Percentiles rank a stretch among this genome's conserved stretches.
Evolutionary conservation across 1,284 basidiomycete genomes (phyloP).

Genomic region (Coniferiporia weirii): DNA sequence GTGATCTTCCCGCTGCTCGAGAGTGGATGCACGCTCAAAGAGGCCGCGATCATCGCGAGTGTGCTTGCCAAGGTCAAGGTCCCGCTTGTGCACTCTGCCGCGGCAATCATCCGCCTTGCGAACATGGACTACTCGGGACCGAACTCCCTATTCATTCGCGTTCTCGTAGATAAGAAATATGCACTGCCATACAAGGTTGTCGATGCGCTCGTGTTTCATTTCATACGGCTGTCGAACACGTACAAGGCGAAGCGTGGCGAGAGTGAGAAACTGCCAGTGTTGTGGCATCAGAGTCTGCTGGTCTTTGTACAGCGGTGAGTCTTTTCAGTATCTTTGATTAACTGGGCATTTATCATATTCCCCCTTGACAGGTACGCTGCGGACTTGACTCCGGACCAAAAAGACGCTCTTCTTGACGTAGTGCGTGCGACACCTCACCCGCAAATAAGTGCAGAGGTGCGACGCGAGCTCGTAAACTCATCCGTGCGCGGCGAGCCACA

Average conservation of each 20-base stretch:
- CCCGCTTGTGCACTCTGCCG: constrained; percentile 94
- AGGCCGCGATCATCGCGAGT: constrained; percentile 92
- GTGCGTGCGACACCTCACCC: constrained; percentile 83
- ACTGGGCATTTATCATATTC: not conserved
- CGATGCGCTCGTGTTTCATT: constrained; percentile 97
- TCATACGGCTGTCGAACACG: constrained; percentile 90
- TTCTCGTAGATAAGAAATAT: constrained; percentile 97
- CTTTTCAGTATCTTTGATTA: constrained; percentile 5
- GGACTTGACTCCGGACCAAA: constrained; percentile 97
- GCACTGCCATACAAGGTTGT: constrained; percentile 98
- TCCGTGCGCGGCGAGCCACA: constrained; percentile 67
- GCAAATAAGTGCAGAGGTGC: constrained; percentile 86
- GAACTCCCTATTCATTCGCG: constrained; percentile 95
- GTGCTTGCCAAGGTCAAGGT: constrained; percentile 90
- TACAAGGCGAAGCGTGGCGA: constrained; percentile 69
- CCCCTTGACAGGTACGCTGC: constrained; percentile 71
- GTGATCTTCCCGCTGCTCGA: constrained; percentile 95
- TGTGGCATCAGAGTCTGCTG: constrained; percentile 97
- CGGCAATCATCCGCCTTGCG: constrained; percentile 88
- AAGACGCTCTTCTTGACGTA: constrained; percentile 94
- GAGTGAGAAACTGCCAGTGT: constrained; percentile 79
- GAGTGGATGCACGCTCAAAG: constrained; percentile 86
- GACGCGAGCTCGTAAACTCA: constrained; percentile 79
- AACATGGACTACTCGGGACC: constrained; percentile 97
- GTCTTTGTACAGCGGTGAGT: constrained; percentile 88